phyloP scores from a whole-genome alignment of 768 basidiomycete species.

The Leccinum rimulosum region DNA sequence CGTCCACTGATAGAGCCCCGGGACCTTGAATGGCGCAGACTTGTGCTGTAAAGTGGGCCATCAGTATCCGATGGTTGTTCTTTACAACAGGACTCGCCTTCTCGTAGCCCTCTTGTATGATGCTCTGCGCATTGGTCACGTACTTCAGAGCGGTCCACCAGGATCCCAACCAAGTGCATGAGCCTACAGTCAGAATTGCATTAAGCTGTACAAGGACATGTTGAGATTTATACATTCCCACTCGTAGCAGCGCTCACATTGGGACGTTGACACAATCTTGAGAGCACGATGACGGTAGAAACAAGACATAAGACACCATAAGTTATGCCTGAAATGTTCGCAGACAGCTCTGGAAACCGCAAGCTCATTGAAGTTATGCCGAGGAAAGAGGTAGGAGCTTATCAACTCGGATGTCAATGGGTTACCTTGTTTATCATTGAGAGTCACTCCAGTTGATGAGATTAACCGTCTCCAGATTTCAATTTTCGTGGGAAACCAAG shows the following conservation, averaged over 20 bases:
- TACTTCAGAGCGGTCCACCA: slow-evolving; percentile 22
- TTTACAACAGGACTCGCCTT: slow-evolving; percentile 15
- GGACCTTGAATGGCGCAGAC: slow-evolving; percentile 31
- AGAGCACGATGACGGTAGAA: background rate
- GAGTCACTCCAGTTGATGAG: too few relatives aligned
- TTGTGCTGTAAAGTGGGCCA: slow-evolving; percentile 20
- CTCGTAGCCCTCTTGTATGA: slow-evolving; percentile 33
- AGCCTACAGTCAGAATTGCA: slow-evolving; percentile 31
- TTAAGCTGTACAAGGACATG: slow-evolving; percentile 14
- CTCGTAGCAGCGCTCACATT: background rate
- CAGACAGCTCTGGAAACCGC: background rate
- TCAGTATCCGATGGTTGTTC: background rate
- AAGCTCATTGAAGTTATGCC: background rate
- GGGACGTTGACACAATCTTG: background rate
- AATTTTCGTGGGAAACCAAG: too few relatives aligned
- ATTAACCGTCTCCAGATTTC: too few relatives aligned
- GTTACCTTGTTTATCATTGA: too few relatives aligned
- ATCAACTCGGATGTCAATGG: too few relatives aligned
- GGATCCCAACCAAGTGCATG: slow-evolving; percentile 25
- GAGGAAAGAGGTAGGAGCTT: too few relatives aligned
- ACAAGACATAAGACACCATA: background rate
- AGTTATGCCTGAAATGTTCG: background rate
- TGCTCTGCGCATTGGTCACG: slow-evolving; percentile 8
- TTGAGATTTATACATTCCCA: background rate
- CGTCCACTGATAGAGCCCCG: slow-evolving; percentile 33